phyloP scores from a whole-genome alignment of 331 rosid species.

The Arachis monticola region DNA sequence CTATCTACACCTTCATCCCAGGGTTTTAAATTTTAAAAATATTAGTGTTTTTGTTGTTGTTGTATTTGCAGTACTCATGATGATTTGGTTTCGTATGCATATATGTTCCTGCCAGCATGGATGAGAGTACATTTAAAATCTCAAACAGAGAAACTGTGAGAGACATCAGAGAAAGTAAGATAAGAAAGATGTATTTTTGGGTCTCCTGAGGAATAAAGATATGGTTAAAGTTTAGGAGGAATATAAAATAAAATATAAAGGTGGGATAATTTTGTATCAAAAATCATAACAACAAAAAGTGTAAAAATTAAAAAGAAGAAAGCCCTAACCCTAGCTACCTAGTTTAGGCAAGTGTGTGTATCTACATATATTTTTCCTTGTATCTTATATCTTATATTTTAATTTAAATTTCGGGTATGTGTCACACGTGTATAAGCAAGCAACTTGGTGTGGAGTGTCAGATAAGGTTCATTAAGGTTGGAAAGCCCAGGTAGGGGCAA shows the following conservation, averaged over 20 bases:
- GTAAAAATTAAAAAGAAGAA: constrained; percentile 35
- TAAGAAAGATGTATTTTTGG: constrained; percentile 50
- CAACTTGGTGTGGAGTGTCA: constrained; percentile 30
- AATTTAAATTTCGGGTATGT: constrained; percentile 34
- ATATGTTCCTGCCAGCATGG: constrained; percentile 37
- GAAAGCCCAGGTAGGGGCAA: constrained; percentile 13
- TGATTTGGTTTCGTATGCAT: constrained; percentile 6
- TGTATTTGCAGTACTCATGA: constrained; percentile 7
- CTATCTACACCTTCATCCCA: constrained; percentile 21
- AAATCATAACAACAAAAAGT: constrained; percentile 32
- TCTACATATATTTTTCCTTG: not conserved
- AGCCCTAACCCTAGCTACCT: constrained; percentile 50
- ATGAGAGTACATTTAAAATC: constrained; percentile 47
- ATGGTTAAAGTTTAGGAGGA: constrained; percentile 35
- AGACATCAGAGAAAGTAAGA: constrained; percentile 51
- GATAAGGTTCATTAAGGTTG: constrained; percentile 28
- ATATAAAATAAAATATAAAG: constrained; percentile 30
- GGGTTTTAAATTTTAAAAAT: not conserved
- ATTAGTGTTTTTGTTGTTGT: not conserved
- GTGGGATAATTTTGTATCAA: constrained; percentile 47
- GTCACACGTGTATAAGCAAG: constrained; percentile 61
- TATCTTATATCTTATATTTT: not conserved
- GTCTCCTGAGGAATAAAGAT: constrained; percentile 43
- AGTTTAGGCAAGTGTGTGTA: constrained; percentile 34
- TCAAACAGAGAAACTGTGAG: constrained; percentile 46